phyloP scores from a whole-genome alignment of 2,329 filamentous ascomycete species.

The Alternaria arborescens region DNA sequence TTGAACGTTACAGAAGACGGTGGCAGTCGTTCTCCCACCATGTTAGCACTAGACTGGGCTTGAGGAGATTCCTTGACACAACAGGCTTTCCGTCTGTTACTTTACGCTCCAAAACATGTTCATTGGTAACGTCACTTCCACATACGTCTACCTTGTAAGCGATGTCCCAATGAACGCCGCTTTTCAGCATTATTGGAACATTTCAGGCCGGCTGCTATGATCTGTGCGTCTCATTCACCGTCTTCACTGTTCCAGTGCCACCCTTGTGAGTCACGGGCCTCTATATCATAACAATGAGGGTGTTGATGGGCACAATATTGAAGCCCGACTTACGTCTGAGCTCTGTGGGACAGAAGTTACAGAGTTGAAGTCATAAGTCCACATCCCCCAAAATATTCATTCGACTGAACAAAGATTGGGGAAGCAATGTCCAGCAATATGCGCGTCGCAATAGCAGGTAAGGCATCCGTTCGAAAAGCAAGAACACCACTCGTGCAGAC shows the following conservation, averaged over 20 bases:
- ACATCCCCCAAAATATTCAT: neutral
- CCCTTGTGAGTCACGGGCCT: conserved; percentile 44
- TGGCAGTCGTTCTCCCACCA: conserved; percentile 24
- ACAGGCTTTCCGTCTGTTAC: conserved; percentile 16
- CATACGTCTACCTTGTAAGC: conserved; percentile 10
- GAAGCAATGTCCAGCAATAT: conserved; percentile 55
- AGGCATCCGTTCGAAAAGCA: neutral
- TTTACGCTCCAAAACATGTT: conserved; percentile 12
- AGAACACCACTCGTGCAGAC: neutral
- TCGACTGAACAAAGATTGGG: neutral
- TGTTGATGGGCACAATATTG: conserved; percentile 9
- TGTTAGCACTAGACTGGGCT: conserved; percentile 19
- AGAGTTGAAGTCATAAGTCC: conserved; percentile 1
- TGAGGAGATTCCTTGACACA: conserved; percentile 7
- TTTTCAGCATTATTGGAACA: neutral
- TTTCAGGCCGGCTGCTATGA: conserved; percentile 20
- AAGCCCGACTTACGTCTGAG: conserved; percentile 13
- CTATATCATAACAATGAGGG: conserved; percentile 22
- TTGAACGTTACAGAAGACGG: conserved; percentile 33
- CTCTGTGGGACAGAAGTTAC: conserved; percentile 12
- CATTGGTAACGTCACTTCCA: conserved; percentile 32
- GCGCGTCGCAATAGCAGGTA: conserved; percentile 66
- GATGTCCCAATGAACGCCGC: neutral
- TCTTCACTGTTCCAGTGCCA: conserved; percentile 21
- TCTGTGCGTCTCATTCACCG: conserved; percentile 31